Conservation (phyloP, 306 rosid species). For the Abrus precatorius region DNA sequence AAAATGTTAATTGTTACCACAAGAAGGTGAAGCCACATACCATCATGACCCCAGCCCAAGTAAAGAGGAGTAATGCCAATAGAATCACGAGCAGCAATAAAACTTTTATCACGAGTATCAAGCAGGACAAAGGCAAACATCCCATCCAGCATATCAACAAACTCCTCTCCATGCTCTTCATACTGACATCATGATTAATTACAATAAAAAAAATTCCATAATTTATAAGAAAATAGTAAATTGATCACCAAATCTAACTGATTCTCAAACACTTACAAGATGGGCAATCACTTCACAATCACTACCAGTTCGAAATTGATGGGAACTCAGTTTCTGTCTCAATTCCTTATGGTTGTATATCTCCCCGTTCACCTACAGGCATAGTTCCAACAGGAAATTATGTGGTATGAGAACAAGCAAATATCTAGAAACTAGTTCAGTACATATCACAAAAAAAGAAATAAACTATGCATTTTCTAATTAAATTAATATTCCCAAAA, state of each 20-base stretch:
- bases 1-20: slow-evolving; percentile 8
- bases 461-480: slow-evolving; percentile 12
- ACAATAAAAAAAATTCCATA: slow-evolving; percentile 3
- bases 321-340: slow-evolving; percentile 71
- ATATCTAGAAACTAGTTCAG: slow-evolving; percentile 14
- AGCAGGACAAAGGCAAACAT: slow-evolving; percentile 96
- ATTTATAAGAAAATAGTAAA: slow-evolving; percentile 20
- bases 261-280: slow-evolving; percentile 77
- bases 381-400: slow-evolving; percentile 43
- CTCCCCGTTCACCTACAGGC: slow-evolving; percentile 88
- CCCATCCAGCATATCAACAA: slow-evolving; percentile 93
- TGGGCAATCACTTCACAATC: slow-evolving; percentile 98
- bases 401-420: slow-evolving; percentile 24
- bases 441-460: slow-evolving; percentile 13
- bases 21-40: slow-evolving; percentile 58
- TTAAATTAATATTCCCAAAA: slow-evolving; percentile 3
- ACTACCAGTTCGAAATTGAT: slow-evolving; percentile 89
- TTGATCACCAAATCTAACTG: slow-evolving; percentile 7
- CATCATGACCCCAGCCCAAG: slow-evolving; percentile 99
- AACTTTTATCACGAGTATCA: slow-evolving; percentile 82
- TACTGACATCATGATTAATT: slow-evolving; percentile 65
- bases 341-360: slow-evolving; percentile 91
- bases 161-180: slow-evolving; percentile 94
- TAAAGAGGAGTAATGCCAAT: slow-evolving; percentile 93
- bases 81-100: slow-evolving; percentile 94